Conservation (phyloP, 2,329 filamentous ascomycete genomes). For the Teratosphaeria pseudoeucalypti region DNA sequence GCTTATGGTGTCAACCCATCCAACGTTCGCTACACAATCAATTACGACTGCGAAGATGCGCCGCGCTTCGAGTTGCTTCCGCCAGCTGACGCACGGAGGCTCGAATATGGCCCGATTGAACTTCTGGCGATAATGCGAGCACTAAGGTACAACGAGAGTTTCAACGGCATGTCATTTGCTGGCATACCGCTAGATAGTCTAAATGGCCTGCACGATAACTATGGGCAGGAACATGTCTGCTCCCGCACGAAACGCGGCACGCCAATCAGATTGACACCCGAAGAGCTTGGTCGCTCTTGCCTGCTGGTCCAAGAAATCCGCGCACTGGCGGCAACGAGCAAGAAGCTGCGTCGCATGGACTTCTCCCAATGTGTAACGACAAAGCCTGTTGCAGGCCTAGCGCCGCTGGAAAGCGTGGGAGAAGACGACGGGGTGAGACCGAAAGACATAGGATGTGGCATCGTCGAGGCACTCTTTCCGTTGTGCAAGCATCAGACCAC, state of each 20-base stretch:
- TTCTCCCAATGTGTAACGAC: slow-evolving; percentile 53
- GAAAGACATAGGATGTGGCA: slow-evolving; percentile 56
- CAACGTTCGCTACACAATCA: slow-evolving; percentile 54
- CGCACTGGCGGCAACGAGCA: slow-evolving; percentile 56
- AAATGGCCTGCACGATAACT: slow-evolving; percentile 50
- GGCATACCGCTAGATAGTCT: slow-evolving; percentile 53
- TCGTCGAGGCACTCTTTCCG: slow-evolving; percentile 59
- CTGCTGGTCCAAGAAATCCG: slow-evolving; percentile 59
- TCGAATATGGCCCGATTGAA: slow-evolving; percentile 50
- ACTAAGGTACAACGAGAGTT: slow-evolving; percentile 60
- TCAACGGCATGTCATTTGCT: slow-evolving; percentile 57
- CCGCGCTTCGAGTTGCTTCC: slow-evolving; percentile 56
- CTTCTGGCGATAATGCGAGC: slow-evolving; percentile 60
- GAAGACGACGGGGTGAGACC: slow-evolving; percentile 31
- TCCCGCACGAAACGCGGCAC: slow-evolving; percentile 47
- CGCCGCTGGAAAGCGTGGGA: slow-evolving; percentile 17
- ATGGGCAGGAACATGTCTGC: slow-evolving; percentile 53
- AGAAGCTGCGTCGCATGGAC: slow-evolving; percentile 51
- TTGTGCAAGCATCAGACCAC: slow-evolving; percentile 57
- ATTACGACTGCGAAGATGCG: slow-evolving; percentile 53
- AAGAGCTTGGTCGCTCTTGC: slow-evolving; percentile 45
- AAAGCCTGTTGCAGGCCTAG: slow-evolving; percentile 36
- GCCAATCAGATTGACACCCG: slow-evolving; percentile 43
- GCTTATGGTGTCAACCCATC: slow-evolving; percentile 58
- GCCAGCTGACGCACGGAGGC: slow-evolving; percentile 40